These are phyloP conservation scores for Coccomyxa subellipsoidea DNA, from an alignment of 163 green algal species.

Conservation along the genomic window DNA sequence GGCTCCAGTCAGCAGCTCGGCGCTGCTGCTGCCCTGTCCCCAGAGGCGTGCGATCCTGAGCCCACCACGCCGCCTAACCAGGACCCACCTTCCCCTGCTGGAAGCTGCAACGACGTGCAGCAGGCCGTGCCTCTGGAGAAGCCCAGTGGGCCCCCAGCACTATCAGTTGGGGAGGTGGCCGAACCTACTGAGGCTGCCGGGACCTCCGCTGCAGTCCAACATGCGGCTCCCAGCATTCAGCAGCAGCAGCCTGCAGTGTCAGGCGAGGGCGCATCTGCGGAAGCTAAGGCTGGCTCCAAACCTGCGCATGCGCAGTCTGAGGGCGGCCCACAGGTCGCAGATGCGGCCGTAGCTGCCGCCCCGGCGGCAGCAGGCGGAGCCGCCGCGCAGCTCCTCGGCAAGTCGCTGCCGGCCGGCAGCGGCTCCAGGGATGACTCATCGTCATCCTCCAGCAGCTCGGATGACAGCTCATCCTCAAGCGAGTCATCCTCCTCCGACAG, in stretches of 20 bases:
- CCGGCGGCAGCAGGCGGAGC: neutral
- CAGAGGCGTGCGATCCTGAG: neutral
- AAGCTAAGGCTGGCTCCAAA: neutral
- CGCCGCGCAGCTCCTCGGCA: neutral
- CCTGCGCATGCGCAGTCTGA: too few species aligned
- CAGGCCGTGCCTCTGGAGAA: neutral
- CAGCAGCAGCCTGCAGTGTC: neutral
- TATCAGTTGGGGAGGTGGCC: neutral
- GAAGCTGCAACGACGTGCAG: neutral
- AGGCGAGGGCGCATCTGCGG: neutral
- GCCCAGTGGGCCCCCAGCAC: neutral
- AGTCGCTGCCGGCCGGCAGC: neutral
- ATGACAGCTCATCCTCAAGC: neutral
- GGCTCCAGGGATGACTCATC: neutral
- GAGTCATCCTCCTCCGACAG: neutral
- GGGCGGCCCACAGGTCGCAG: neutral
- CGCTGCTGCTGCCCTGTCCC: neutral
- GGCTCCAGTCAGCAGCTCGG: neutral
- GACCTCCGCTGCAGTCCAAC: neutral
- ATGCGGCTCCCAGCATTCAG: too few species aligned
- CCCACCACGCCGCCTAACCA: neutral
- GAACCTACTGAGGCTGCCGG: neutral
- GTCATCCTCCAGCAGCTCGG: neutral
- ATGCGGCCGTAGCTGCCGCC: neutral
- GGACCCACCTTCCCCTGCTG: neutral